Conservation (phyloP, 2,329 filamentous ascomycete genomes). For the Epichloe brachyelytri region DNA sequence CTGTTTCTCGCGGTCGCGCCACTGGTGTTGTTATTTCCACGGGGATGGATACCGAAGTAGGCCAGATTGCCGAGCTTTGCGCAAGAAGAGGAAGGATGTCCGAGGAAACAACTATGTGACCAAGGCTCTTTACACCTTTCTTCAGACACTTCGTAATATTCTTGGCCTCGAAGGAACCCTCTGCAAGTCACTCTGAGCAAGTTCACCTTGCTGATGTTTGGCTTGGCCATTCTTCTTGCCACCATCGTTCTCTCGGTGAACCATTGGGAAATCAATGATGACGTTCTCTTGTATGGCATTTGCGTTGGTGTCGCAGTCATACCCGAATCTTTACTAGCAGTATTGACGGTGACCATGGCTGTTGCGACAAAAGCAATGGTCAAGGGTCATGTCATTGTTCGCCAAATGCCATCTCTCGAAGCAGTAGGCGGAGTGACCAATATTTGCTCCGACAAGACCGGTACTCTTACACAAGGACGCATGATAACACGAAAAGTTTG, state of each 20-base stretch:
- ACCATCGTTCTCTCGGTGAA: constrained; percentile 50
- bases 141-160: constrained; percentile 35
- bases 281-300: constrained; percentile 49
- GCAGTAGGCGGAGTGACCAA: constrained; percentile 58
- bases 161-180: constrained; percentile 61
- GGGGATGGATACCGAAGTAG: constrained; percentile 65
- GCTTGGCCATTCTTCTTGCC: constrained; percentile 49
- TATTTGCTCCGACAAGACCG: constrained; percentile 60
- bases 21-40: constrained; percentile 56
- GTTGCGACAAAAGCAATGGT: constrained; percentile 54
- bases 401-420: constrained; percentile 52
- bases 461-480: constrained; percentile 52
- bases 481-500: constrained; percentile 53
- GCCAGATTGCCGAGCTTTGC: constrained; percentile 62
- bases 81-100: constrained; percentile 37
- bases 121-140: constrained; percentile 29
- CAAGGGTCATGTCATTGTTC: constrained; percentile 50
- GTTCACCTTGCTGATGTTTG: constrained; percentile 70
- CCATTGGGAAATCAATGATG: constrained; percentile 37
- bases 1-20: constrained; percentile 57
- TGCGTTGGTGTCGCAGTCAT: constrained; percentile 52
- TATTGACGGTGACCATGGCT: constrained; percentile 59
- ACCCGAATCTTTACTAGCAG: constrained; percentile 53
- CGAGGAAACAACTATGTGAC: constrained; percentile 28
- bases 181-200: constrained; percentile 77